Evolutionary conservation across 2,329 filamentous ascomycete genomes (phyloP), one percentile per base, ranked within the genome.

Genomic region (Fusarium acutatum): DNA sequence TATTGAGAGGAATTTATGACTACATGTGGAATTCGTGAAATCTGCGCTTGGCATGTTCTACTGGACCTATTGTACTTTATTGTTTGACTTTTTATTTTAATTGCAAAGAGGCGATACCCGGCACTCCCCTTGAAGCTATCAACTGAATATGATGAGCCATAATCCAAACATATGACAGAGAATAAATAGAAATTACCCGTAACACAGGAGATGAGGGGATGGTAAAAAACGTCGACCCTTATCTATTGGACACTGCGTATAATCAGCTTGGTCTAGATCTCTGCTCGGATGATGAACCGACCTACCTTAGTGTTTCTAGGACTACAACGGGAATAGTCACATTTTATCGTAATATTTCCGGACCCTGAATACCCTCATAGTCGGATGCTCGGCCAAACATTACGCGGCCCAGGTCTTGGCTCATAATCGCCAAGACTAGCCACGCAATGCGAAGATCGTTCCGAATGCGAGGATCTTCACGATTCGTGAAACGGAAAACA

Each of bases 371-470:
- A 18, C 56, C 41, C 32, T 58, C 41, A 28, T 15, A 26, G 15
- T 34, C 71, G 67, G 67, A 63, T 74, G 43, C 24, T 57, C 71
- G 71, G 71, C 71, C 60, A 49, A 50, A 47, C 58, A 57, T 62
- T 47, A 46, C 65, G 47, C 54, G 44, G 30, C 40, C 65, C 53
- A 57, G 56, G 53, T 26, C 71, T 74, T 73, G 71, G 71, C 71
- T 67, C 60, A 60, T 53, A 46, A 64, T 47, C 26, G 64, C 64
- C 62, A 67, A 68, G 64, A 68, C 41, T 52, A 28, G 65, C 59
- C 56, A 53, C 57, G 37, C 58, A 61, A 68, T 60, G 35, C 46
- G 26, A 67, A 38, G 54, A 58, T 58, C 54, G 54, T 47, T 58
- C 40, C n/a, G 40, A 58, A 58, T 35, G 54, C 54, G 54, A 58